Conservation (phyloP, 495 filamentous ascomycete species). For the Tuber borchii region DNA sequence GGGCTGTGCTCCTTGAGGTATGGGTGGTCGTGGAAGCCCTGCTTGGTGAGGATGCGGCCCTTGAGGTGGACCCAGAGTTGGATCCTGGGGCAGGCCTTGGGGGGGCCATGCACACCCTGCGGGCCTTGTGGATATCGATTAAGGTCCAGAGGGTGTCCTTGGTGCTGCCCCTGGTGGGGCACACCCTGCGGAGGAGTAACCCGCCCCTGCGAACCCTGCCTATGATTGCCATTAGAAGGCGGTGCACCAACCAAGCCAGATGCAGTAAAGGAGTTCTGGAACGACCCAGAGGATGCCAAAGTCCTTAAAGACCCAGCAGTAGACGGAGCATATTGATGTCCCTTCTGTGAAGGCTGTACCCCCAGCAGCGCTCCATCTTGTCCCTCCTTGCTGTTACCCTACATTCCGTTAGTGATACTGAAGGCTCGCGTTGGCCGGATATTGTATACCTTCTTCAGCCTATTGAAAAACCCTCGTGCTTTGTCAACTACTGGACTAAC, state of each 20-base stretch:
- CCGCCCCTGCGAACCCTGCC: not conserved
- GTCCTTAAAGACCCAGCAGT: not conserved
- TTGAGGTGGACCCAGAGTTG: not conserved
- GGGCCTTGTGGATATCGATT: not conserved
- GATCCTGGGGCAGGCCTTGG: not conserved
- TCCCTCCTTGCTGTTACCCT: not conserved
- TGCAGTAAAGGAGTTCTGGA: not conserved
- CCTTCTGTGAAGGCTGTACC: not conserved
- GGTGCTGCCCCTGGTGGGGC: not conserved
- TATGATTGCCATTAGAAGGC: not conserved
- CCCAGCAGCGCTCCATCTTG: not conserved
- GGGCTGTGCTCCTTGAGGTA: not conserved
- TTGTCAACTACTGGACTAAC: not conserved
- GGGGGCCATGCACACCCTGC: not conserved
- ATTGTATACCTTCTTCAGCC: not conserved
- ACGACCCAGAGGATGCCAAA: not conserved
- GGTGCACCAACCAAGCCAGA: not conserved
- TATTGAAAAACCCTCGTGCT: not conserved
- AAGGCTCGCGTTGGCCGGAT: not conserved
- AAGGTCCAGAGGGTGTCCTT: not conserved
- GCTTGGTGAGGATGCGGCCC: not conserved
- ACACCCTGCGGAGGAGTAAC: not conserved
- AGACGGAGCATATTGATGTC: not conserved
- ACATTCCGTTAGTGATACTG: not conserved
- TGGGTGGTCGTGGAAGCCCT: not conserved